Base-by-base conservation (phyloP, 1,284 basidiomycete species). In the Schizophyllum amplum region DNA sequence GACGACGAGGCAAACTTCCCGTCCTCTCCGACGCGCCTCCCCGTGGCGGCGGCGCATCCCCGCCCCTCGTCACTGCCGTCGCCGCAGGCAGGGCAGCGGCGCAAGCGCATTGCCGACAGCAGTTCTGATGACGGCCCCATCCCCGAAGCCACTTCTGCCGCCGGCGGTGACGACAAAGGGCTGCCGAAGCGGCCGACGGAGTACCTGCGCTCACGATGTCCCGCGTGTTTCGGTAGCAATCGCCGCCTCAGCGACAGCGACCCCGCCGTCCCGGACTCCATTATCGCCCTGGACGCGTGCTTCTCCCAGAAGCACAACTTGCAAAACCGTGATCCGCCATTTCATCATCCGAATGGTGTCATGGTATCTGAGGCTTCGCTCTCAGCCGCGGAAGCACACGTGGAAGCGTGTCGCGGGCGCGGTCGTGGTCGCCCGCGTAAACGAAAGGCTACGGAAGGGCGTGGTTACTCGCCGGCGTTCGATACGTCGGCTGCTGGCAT, bases 251-350 rank as follows among this genome's bases (percentile, higher is more conserved):
- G 33, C 7, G 7, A 17, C 33, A 47, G 51, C 50, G 24, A 54
- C 47, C 24, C 54, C 46, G 2, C 2, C 22, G 5, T 27, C 13
- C 20, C 53, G 13, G 51, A 25, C 3, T 15, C 24, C 1, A 15
- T 55, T 9, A 3, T 52, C 5, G 47, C 21, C 0, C 42, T 33
- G 4, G 57, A 58, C 24, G 59, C 62, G 1, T 61, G 60, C 23
- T 60, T 63, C 22, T 61, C 60, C 0, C 62, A 61, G 33, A 63
- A 60, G 26, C 46, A 59, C n/a, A 59, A 60, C 49, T 59, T 50
- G 13, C 53, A 55, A 7, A 24, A 11, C 0, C 47, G 17, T 0
- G 62, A 63, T 20, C 58, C 58, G 4, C 42, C 24, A 0, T 52
- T 51, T 5, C 7, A 54, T 25, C 13, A 59, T 62, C 20, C 56